These are phyloP conservation scores for Aspergillus carlsbadensis DNA, from an alignment of 495 filamentous ascomycete genomes.

Conservation along the genomic window DNA sequence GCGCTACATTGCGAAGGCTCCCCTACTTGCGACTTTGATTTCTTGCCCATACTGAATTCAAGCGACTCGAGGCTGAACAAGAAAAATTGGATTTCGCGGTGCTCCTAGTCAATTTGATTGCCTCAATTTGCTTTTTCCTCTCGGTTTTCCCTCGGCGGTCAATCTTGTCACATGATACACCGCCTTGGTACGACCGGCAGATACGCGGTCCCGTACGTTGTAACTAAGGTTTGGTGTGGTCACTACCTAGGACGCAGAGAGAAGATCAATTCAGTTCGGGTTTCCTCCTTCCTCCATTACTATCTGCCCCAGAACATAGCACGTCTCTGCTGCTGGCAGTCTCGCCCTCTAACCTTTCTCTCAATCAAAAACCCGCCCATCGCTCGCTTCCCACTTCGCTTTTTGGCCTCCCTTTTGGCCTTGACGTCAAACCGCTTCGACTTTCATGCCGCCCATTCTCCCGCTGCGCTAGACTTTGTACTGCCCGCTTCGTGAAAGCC, in stretches of 20 bases:
- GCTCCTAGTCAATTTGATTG: neutral
- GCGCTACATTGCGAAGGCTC: slow-evolving; percentile 13
- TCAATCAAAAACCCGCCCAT: neutral
- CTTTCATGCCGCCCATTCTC: slow-evolving; percentile 34
- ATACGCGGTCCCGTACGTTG: slow-evolving; percentile 1
- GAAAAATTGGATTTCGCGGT: neutral
- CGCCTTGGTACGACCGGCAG: slow-evolving; percentile 20
- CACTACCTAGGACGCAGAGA: neutral
- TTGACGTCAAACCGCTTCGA: slow-evolving; percentile 14
- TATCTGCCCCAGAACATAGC: slow-evolving; percentile 9
- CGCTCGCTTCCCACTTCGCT: slow-evolving; percentile 7
- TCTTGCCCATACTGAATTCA: slow-evolving; percentile 40
- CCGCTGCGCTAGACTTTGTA: slow-evolving; percentile 36
- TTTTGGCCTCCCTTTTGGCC: slow-evolving; percentile 1
- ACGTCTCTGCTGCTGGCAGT: slow-evolving; percentile 1
- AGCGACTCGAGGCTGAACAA: neutral
- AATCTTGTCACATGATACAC: slow-evolving; percentile 23
- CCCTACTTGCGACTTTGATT: slow-evolving; percentile 37
- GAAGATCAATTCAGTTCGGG: neutral
- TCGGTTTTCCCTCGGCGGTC: slow-evolving; percentile 25
- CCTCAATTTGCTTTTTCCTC: slow-evolving; percentile 28
- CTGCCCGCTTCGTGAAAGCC: slow-evolving; percentile 38
- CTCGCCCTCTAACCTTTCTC: slow-evolving; percentile 4
- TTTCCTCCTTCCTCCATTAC: slow-evolving; percentile 16
- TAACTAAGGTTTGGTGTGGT: slow-evolving; percentile 6